phyloP scores from a whole-genome alignment of 352 stramenopile species.

The Lagenidium sp. region DNA sequence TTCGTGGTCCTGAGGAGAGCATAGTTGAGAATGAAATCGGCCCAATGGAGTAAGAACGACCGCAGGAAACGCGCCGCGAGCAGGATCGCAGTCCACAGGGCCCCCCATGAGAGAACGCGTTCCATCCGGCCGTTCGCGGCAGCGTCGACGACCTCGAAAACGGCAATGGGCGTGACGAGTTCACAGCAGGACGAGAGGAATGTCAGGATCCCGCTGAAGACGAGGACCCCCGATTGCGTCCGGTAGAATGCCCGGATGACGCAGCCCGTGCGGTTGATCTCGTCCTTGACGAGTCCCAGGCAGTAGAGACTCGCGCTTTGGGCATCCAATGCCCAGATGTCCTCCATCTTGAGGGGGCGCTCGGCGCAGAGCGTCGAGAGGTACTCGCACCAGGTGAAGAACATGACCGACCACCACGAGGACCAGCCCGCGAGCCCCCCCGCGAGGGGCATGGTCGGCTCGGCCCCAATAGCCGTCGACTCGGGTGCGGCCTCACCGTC shows the following conservation, averaged over 20 bases:
- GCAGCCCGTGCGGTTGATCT: slow-evolving; percentile 18
- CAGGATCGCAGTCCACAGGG: slow-evolving; percentile 21
- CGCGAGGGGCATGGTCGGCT: too few relatives aligned
- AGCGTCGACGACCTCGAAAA: slow-evolving; percentile 31
- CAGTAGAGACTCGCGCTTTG: slow-evolving; percentile 23
- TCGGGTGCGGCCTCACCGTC: too few relatives aligned
- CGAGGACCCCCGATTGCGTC: slow-evolving; percentile 20
- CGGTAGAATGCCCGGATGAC: slow-evolving; percentile 24
- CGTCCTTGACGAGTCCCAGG: slow-evolving; percentile 18
- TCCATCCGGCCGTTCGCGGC: slow-evolving; percentile 13
- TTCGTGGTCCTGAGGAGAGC: slow-evolving; percentile 10
- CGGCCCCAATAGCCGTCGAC: too few relatives aligned
- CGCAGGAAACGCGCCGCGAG: slow-evolving; percentile 19
- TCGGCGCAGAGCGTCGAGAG: slow-evolving; percentile 14
- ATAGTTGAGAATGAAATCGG: slow-evolving; percentile 21
- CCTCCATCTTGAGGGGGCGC: slow-evolving; percentile 15
- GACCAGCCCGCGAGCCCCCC: slow-evolving; percentile 2
- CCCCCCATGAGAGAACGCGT: slow-evolving; percentile 13
- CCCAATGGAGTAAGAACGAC: slow-evolving; percentile 21
- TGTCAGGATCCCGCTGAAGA: slow-evolving; percentile 26
- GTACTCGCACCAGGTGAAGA: slow-evolving; percentile 25
- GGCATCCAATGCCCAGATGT: slow-evolving; percentile 39
- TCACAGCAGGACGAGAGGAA: slow-evolving; percentile 28
- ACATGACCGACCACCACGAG: slow-evolving; percentile 18
- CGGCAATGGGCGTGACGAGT: slow-evolving; percentile 23